Evolutionary conservation across 768 basidiomycete genomes (phyloP).

Genomic region (Calocybe indica): DNA sequence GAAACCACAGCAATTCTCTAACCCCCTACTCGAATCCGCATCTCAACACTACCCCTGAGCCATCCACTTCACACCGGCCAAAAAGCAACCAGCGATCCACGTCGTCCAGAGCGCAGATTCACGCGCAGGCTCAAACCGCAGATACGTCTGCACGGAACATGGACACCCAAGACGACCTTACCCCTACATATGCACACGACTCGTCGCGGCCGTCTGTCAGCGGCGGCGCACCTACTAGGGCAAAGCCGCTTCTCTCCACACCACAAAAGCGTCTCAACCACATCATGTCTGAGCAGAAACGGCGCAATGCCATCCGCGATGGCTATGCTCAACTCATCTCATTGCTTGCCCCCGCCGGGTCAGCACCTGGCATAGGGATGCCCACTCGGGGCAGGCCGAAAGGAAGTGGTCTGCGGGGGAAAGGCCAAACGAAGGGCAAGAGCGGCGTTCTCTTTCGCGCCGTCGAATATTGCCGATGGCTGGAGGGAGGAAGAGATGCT

Average conservation of each 20-base stretch:
- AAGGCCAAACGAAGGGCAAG: slow-evolving; percentile 77
- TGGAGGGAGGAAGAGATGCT: slow-evolving; percentile 77
- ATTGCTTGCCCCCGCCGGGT: slow-evolving; percentile 74
- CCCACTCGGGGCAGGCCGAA: slow-evolving; percentile 78
- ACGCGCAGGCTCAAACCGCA: slow-evolving; percentile 7
- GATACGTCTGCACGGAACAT: no score
- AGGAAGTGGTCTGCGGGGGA: slow-evolving; percentile 63
- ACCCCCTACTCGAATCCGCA: slow-evolving; percentile 45
- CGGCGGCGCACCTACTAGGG: slow-evolving; percentile 15
- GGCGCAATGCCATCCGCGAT: slow-evolving; percentile 85
- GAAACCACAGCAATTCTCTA: slow-evolving; percentile 4
- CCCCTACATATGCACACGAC: slow-evolving; percentile 22
- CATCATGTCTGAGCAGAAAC: slow-evolving; percentile 93
- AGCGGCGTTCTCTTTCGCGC: slow-evolving; percentile 85
- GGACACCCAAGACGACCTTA: slow-evolving; percentile 1
- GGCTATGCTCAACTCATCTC: slow-evolving; percentile 84
- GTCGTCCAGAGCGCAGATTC: slow-evolving; percentile 18
- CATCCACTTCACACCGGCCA: slow-evolving; percentile 30
- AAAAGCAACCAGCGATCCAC: slow-evolving; percentile 22
- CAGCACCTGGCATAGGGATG: slow-evolving; percentile 60
- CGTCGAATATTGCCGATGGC: slow-evolving; percentile 78
- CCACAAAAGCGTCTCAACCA: slow-evolving; percentile 89
- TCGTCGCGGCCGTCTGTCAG: slow-evolving; percentile 17
- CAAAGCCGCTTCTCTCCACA: slow-evolving; percentile 68
- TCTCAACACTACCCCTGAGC: slow-evolving; percentile 36